Conservation (phyloP, 2,329 filamentous ascomycete species). For the Botrytis hyacinthi region DNA sequence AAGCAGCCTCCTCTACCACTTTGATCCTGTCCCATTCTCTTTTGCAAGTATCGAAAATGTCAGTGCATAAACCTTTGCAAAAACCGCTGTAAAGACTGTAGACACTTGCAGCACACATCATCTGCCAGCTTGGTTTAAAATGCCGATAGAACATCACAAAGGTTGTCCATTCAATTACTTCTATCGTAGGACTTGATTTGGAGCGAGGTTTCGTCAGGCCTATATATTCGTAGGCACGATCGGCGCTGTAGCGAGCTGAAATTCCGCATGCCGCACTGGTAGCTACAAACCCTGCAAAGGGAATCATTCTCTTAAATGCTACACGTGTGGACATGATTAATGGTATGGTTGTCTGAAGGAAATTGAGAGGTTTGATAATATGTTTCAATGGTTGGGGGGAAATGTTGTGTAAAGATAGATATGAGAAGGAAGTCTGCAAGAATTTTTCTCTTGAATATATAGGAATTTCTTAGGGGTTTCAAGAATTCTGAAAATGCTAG, state of each 20-base stretch:
- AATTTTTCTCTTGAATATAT: too few relatives aligned
- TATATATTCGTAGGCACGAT: not conserved
- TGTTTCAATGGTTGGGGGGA: not conserved
- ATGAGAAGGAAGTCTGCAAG: not conserved
- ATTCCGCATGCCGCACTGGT: rapidly evolving
- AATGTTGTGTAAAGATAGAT: not conserved
- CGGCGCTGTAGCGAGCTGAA: rapidly evolving
- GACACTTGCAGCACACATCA: not conserved
- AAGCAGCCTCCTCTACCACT: not conserved
- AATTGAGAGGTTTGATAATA: not conserved
- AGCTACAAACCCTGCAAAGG: not conserved
- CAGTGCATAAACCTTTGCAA: rapidly evolving
- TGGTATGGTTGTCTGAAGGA: not conserved
- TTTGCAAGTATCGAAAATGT: not conserved
- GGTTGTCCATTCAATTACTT: not conserved
- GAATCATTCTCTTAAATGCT: not conserved
- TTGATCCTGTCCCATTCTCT: not conserved
- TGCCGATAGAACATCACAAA: not conserved
- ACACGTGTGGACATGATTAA: not conserved
- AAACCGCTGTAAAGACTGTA: rapidly evolving
- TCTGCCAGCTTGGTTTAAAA: not conserved
- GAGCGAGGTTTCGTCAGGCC: too few relatives aligned
- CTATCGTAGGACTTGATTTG: not conserved
- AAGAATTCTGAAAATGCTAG: too few relatives aligned
- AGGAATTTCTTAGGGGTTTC: too few relatives aligned